phyloP scores from a whole-genome alignment of 257 asterid genomes.

The Apocynum venetum region DNA sequence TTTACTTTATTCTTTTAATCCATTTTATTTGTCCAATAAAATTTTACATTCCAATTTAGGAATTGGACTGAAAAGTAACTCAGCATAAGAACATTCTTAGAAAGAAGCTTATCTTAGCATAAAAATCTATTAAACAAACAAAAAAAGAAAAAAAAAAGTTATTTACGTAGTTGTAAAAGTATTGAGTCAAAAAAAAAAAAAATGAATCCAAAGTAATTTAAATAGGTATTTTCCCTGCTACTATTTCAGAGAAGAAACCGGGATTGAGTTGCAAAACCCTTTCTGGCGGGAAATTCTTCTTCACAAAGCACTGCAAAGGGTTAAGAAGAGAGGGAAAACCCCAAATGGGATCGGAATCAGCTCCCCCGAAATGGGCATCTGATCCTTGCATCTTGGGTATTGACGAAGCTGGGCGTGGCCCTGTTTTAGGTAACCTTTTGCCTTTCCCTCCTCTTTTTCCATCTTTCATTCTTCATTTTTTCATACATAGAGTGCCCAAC shows the following conservation, averaged over 20 bases:
- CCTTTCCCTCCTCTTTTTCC: not conserved
- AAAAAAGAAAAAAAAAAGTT: no score
- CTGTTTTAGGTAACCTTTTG: conserved; percentile 64
- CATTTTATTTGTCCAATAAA: no score
- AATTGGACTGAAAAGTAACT: no score
- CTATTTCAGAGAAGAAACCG: not conserved
- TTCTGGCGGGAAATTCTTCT: conserved; percentile 38
- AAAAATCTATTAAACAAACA: no score
- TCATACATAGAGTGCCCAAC: not conserved
- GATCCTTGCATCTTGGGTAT: conserved; percentile 95
- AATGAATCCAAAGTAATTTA: no score
- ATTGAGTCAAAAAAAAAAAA: not conserved
- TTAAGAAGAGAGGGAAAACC: conserved; percentile 10
- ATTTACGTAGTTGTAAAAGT: no score
- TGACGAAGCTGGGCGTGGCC: conserved; percentile 99
- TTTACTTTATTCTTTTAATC: no score
- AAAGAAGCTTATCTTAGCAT: no score
- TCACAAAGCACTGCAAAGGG: not conserved
- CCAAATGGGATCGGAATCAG: conserved; percentile 46
- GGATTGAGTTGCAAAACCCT: not conserved
- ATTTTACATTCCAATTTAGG: no score
- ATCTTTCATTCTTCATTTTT: not conserved
- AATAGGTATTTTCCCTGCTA: not conserved
- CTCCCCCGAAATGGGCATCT: conserved; percentile 70
- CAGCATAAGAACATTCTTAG: no score